Evolutionary conservation across 345 rosid genomes (phyloP).

Genomic region (Moricandia arvensis): DNA sequence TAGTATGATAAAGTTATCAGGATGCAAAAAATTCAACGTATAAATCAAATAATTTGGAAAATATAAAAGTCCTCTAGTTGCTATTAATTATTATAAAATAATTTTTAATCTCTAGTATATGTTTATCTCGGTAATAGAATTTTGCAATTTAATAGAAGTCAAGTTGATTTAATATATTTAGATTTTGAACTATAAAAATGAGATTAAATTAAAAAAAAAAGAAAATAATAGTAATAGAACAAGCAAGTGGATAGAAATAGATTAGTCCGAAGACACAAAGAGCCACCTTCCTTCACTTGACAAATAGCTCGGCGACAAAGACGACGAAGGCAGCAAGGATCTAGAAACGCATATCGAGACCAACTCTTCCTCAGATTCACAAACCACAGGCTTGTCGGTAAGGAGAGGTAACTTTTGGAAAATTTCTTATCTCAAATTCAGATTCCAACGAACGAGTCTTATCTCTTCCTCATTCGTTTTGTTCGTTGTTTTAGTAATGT

Average conservation of each 20-base stretch:
- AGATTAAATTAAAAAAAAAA: not conserved
- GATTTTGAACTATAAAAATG: not conserved
- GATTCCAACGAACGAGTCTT: constrained; percentile 29
- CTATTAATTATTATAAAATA: no score
- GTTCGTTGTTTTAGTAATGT: constrained; percentile 29
- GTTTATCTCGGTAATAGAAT: not conserved
- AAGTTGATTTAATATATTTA: not conserved
- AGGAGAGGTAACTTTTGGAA: constrained; percentile 9
- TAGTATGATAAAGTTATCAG: no score
- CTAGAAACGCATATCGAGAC: not conserved
- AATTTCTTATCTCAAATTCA: constrained; percentile 24
- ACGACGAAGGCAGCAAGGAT: constrained; percentile 27
- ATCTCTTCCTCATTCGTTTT: not conserved
- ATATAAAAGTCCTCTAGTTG: no score
- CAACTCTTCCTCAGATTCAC: constrained; percentile 3
- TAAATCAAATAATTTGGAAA: no score
- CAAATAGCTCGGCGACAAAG: constrained; percentile 43
- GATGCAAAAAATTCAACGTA: no score
- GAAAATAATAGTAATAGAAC: constrained; percentile 15
- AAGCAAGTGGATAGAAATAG: constrained; percentile 38
- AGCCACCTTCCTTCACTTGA: constrained; percentile 40
- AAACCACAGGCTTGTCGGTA: not conserved
- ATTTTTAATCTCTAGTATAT: not conserved
- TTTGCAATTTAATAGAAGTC: not conserved
- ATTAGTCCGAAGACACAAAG: constrained; percentile 15